Evolutionary conservation across 2,329 filamentous ascomycete species (phyloP).

Genomic region (Didymella glomerata): DNA sequence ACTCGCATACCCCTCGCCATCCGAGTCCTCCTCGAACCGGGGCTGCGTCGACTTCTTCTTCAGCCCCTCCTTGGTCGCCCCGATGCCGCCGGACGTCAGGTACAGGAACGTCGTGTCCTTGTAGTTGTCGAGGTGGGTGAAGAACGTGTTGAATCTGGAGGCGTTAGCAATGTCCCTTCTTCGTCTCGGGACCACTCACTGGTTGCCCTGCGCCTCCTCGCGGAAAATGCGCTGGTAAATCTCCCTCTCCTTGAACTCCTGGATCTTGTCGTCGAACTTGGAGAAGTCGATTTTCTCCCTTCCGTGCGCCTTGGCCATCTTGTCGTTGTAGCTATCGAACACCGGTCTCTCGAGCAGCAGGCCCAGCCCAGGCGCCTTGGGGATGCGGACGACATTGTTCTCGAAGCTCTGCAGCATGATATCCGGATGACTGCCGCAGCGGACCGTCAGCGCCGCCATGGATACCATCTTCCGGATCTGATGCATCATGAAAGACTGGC

Average conservation of each 20-base stretch:
- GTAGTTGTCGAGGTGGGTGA: conserved; percentile 61
- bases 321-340: conserved; percentile 86
- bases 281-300: conserved; percentile 79
- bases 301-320: conserved; percentile 69
- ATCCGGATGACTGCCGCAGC: conserved; percentile 78
- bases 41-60: conserved; percentile 40
- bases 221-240: conserved; percentile 93
- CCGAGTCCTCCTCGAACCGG: conserved; percentile 44
- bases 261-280: conserved; percentile 78
- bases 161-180: conserved; percentile 23
- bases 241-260: conserved; percentile 87
- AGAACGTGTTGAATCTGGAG: conserved; percentile 57
- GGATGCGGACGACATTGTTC: conserved; percentile 78
- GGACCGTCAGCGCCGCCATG: conserved; percentile 84
- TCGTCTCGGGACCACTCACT: conserved; percentile 57
- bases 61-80: conserved; percentile 50
- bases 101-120: conserved; percentile 59
- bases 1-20: conserved; percentile 46
- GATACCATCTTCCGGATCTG: conserved; percentile 99
- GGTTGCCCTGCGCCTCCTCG: conserved; percentile 85
- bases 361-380: conserved; percentile 90
- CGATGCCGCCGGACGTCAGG: conserved; percentile 59
- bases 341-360: conserved; percentile 89
- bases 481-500: conserved; percentile 99
- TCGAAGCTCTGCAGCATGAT: conserved; percentile 80